These are phyloP conservation scores for Plectranthus barbatus DNA, from an alignment of 257 asterid species.

Conservation along the genomic window DNA sequence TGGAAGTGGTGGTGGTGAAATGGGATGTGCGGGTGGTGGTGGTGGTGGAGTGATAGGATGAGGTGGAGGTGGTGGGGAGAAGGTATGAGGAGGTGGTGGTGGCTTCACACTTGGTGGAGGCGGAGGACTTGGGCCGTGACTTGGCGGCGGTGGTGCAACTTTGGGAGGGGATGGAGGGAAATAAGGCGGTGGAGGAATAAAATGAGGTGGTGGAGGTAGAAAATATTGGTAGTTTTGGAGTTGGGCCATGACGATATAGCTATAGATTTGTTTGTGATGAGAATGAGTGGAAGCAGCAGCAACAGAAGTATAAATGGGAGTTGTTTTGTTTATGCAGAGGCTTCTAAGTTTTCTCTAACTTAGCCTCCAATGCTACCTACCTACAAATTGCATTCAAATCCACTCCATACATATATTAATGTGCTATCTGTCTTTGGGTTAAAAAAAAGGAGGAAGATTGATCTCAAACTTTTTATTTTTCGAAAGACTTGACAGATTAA, in stretches of 20 bases:
- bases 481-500: no score
- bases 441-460: no score
- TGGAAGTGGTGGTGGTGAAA: conserved; percentile 13
- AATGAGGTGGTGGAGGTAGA: conserved; percentile 20
- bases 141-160: conserved; percentile 20
- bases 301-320: no score
- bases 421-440: no score
- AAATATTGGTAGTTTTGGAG: conserved; percentile 18
- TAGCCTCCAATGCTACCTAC: conserved; percentile 27
- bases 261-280: no score
- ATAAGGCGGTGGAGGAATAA: conserved; percentile 11
- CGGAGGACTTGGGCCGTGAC: no score
- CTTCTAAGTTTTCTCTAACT: conserved; percentile 40
- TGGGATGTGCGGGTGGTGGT: background rate
- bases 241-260: conserved; percentile 23
- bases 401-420: conserved; percentile 29
- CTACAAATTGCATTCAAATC: conserved; percentile 41
- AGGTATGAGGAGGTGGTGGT: background rate
- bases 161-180: no score
- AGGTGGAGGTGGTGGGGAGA: background rate
- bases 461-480: no score
- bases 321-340: background rate
- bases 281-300: no score
- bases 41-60: background rate
- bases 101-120: conserved; percentile 18